Base-by-base conservation (phyloP, 2,329 filamentous ascomycete genomes). In the Rutstroemia sp. region DNA sequence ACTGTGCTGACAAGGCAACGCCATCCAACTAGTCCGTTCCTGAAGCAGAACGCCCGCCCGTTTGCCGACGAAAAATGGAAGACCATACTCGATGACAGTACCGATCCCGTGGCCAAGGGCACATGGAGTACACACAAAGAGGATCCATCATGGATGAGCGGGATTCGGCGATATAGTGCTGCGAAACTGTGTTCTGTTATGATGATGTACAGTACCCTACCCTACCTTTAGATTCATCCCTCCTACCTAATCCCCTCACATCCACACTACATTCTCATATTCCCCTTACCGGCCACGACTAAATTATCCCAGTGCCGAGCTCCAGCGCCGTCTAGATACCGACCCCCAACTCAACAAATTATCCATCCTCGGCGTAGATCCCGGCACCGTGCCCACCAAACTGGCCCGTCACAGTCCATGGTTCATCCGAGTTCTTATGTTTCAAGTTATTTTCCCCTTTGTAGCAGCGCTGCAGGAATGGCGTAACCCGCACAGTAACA, bases 281-380 rank as follows among this genome's bases (percentile, higher is more conserved):
- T 23, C 23, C 23, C 23, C 5, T 23, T 39, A 6, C 37, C n/a
- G n/a, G 37, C n/a, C 48, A 49, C 46, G 41, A 52, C 50, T 41
- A 21, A 58, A 19, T 10, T 12, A 10, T 34, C 2, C 2, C 16
- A 49, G 46, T 30, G 23, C 12, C 18, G 59, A 60, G 39, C 56
- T 61, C 18, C 54, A 57, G 37, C 39, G 25, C 21, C 61, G 57
- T 12, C 48, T 60, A 7, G 42, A 58, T 30, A n/a, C 34, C n/a
- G 72, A 74, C 49, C 69, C 71, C 54, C 54, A 39, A 39, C n/a
- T 39, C 4, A 62, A 74, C 5, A 68, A 69, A 14, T 66, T 76
- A 52, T 67, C 66, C 21, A 63, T 75, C 45, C 57, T 73, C 2
- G 71, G 71, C 6, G 58, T 74, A 14, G 72, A 75, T 49, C 73